These are phyloP conservation scores for Phlebopus sp. DNA, from an alignment of 1,284 basidiomycete genomes.

Conservation along the genomic window DNA sequence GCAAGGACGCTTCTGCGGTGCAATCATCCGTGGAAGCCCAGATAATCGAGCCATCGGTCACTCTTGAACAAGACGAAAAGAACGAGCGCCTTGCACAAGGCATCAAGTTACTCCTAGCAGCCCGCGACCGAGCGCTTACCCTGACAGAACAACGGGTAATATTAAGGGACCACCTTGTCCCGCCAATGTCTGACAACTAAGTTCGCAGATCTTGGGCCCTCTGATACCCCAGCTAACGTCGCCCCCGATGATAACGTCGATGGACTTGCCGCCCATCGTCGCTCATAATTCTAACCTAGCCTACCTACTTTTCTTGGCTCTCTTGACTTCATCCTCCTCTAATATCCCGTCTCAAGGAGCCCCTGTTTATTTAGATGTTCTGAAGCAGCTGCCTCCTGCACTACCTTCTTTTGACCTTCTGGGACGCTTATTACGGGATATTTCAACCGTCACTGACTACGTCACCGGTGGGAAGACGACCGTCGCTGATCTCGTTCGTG, in stretches of 20 bases:
- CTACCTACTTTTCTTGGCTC: slow-evolving; percentile 56
- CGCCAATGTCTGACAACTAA: slow-evolving; percentile 1
- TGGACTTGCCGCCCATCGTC: slow-evolving; percentile 63
- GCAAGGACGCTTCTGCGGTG: slow-evolving; percentile 24
- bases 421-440: slow-evolving; percentile 61
- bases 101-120: slow-evolving; percentile 62
- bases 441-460: slow-evolving; percentile 41
- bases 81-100: slow-evolving; percentile 46
- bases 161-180: not conserved
- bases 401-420: slow-evolving; percentile 72
- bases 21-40: slow-evolving; percentile 26
- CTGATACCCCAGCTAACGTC: slow-evolving; percentile 45
- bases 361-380: slow-evolving; percentile 53
- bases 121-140: slow-evolving; percentile 65
- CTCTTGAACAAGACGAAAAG: slow-evolving; percentile 36
- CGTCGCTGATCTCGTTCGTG: slow-evolving; percentile 58
- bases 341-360: slow-evolving; percentile 39
- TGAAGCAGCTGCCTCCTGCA: slow-evolving; percentile 51
- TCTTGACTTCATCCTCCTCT: slow-evolving; percentile 41
- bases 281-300: slow-evolving; percentile 67
- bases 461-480: slow-evolving; percentile 47
- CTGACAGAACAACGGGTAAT: slow-evolving; percentile 69
- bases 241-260: slow-evolving; percentile 60
- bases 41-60: slow-evolving; percentile 20
- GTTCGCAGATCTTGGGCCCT: slow-evolving; percentile 35